A percentile compares a stretch with the other conserved stretches of the same genome.
Evolutionary conservation across 2,329 filamentous ascomycete species (phyloP).

Genomic region (Aspergillus sp.): DNA sequence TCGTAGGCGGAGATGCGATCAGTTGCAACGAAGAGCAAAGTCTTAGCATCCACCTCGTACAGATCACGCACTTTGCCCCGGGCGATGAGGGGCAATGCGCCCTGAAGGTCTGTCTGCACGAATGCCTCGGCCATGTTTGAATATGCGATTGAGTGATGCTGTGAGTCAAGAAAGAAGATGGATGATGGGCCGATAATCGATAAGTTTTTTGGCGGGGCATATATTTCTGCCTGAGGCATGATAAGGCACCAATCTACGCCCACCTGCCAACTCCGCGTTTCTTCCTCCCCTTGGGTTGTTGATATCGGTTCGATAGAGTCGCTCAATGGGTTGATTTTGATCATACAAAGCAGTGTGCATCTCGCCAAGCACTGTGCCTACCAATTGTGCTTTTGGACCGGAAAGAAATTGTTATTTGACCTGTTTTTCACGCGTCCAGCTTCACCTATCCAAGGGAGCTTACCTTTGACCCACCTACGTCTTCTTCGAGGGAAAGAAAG

Average conservation of each 20-base stretch:
- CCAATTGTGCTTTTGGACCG: too few relatives aligned
- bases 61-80: slow-evolving; percentile 77
- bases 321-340: not conserved
- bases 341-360: too few relatives aligned
- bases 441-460: not conserved
- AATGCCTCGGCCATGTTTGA: slow-evolving; percentile 33
- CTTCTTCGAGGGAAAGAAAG: too few relatives aligned
- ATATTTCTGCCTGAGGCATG: not conserved
- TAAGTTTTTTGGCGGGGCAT: slow-evolving; percentile 5
- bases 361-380: too few relatives aligned
- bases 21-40: slow-evolving; percentile 76
- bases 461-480: not conserved
- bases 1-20: slow-evolving; percentile 96
- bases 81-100: slow-evolving; percentile 47
- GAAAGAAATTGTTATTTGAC: not conserved
- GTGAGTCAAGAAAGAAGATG: not conserved
- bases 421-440: not conserved
- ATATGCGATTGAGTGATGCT: not conserved
- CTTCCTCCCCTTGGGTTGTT: not conserved
- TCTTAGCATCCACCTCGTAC: slow-evolving; percentile 65
- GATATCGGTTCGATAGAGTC: not conserved
- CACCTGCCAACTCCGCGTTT: not conserved
- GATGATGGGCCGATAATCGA: slow-evolving; percentile 1
- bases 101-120: slow-evolving; percentile 39
- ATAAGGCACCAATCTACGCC: not conserved